Base-by-base conservation (phyloP, 2,329 filamentous ascomycete species). In the Monilinia vaccinii-corymbosi region DNA sequence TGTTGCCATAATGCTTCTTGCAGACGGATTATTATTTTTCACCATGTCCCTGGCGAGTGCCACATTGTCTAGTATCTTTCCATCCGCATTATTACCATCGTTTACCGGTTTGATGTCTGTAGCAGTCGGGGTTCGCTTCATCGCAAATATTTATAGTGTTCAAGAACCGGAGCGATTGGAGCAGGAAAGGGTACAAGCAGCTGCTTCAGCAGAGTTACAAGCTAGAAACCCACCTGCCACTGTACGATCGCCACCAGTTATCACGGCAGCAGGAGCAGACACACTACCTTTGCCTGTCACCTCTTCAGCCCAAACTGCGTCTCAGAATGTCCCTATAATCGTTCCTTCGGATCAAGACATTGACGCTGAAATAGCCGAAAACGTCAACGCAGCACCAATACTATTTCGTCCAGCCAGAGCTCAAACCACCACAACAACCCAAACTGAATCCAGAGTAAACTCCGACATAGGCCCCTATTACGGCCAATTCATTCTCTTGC, bases 311-410 rank as follows among this genome's bases (percentile, higher is more conserved):
- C 40, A 59, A 44, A 48, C 23, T n/a, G 28, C 61, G 31, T 28
- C 61, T 10, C 55, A 31, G 23, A 62, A 69, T 9, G 51, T 58
- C 31, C 80, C 82, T 8, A 76, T 86, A 56, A 84, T 86, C 32
- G 74, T 86, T 23, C 83, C 84, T 1, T 84, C 81, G 0, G 84
- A 86, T 66, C 83, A 86, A 68, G 83, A 86, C 63, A 73, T 85
- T 44, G 81, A 83, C 64, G 81, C 82, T 25, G 83, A 85, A 68
- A 82, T 85, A 40, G 75, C 76, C 31, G 77, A 78, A 38, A 58
- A 58, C 23, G 69, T 62, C n/a, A 68, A 66, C 46, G 61, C 63
- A 57, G 66, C 65, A 62, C 67, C 61, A 23, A 66, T 68, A 47
- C 46, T 62, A 34, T 65, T 66, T 40, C 64, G 64, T 51, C 61